Evolutionary conservation across 768 basidiomycete genomes (phyloP), one percentile per base, ranked within the genome.

Genomic region (Gyrodon lividus): DNA sequence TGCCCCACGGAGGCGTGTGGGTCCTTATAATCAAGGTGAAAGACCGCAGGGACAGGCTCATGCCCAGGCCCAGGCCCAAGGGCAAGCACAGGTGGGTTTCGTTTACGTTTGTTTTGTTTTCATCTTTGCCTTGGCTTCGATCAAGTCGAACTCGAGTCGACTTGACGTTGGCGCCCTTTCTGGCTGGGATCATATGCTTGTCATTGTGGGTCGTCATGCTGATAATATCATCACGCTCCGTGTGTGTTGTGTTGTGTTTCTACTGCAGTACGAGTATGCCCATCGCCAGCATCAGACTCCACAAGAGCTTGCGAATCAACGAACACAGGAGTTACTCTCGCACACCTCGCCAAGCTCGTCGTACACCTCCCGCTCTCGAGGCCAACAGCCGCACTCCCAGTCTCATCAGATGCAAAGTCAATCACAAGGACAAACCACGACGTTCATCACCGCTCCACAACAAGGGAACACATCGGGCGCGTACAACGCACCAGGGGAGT

Each of bases 321-420:
- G 65, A 0, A 26, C 67, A 3, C 65, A 65, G 30, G 55, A 66
- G n/a, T 23, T 66, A 19, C 63, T 66, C 17, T 58, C 62, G 1
- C 28, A 49, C 9, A 16, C n/a, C 6, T 23, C 31, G 13, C 17
- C 57, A 5, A 5, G 22, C 4, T 14, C 52, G 2, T 31, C 61
- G 6, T 43, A 60, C 35, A 0, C 35, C n/a, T 37, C 52, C 4
- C 24, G 45, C 26, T 14, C 42, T 39, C 17, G 28, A 23, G 22
- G 33, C 24, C 53, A 39, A 24, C 42, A 41, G 4, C 20, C 43
- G 2, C 35, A 43, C 6, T 20, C 23, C 0, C 48, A 55, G 19
- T 23, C 51, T 19, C 35, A 38, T 10, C 30, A 1, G 14, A 33
- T 41, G 3, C 50, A 52, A n/a, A 42, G 7, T 37, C 55, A 48